These are phyloP conservation scores for Globisporangium cylindrosporum DNA, from an alignment of 352 stramenopile species.

Conservation along the genomic window DNA sequence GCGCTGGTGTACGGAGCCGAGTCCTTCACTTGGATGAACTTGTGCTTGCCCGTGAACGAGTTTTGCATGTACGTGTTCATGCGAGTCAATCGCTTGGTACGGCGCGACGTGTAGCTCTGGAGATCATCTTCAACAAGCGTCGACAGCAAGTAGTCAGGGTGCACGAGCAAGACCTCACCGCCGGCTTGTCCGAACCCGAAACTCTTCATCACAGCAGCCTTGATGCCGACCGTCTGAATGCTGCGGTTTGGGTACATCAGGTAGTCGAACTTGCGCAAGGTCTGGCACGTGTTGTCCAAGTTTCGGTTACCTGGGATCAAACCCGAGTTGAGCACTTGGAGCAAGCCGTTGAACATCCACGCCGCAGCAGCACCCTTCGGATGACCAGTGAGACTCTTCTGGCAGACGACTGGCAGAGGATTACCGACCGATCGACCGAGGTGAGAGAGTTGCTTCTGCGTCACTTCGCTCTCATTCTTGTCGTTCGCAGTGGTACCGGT, in stretches of 20 bases:
- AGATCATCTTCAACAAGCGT: conserved; percentile 48
- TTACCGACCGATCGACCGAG: conserved; percentile 75
- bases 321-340: conserved; percentile 77
- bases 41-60: conserved; percentile 74
- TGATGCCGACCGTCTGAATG: conserved; percentile 75
- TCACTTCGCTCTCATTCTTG: conserved; percentile 87
- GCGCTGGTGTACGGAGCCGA: conserved; percentile 73
- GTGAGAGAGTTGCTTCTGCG: conserved; percentile 80
- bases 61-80: conserved; percentile 80
- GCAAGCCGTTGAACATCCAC: conserved; percentile 82
- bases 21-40: conserved; percentile 81
- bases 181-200: conserved; percentile 84
- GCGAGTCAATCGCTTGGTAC: conserved; percentile 44
- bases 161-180: conserved; percentile 70
- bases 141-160: conserved; percentile 73
- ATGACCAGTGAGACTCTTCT: conserved; percentile 84
- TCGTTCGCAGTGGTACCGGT: conserved; percentile 85
- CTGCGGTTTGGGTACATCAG: conserved; percentile 82
- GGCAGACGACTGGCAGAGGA: conserved; percentile 68
- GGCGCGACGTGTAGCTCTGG: conserved; percentile 43
- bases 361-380: conserved; percentile 78
- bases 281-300: conserved; percentile 74
- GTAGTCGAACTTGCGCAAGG: conserved; percentile 70
- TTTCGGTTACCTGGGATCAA: conserved; percentile 82
- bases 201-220: conserved; percentile 80